These are phyloP conservation scores for Haplosporangium sp. DNA, from an alignment of 371 early-diverging fungal species.

Conservation along the genomic window DNA sequence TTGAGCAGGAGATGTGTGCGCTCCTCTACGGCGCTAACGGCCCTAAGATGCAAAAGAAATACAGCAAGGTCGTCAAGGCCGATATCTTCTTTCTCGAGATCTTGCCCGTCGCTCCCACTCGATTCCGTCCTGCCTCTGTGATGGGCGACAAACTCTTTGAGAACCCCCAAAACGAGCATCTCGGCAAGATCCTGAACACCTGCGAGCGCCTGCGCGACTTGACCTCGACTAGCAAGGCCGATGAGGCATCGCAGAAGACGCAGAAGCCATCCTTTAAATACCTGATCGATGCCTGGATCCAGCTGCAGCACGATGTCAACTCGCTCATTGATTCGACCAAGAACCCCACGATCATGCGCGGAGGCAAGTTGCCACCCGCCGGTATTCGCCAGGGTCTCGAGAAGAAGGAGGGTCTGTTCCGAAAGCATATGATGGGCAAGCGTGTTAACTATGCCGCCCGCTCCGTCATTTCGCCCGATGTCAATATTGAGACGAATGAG, in stretches of 20 bases:
- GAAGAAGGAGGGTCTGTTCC: constrained; percentile 99
- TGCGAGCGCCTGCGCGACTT: constrained; percentile 76
- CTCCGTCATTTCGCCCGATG: constrained; percentile 99
- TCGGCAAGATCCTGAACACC: constrained; percentile 88
- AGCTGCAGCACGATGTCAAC: constrained; percentile 92
- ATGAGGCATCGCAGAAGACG: constrained; percentile 56
- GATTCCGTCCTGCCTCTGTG: constrained; percentile 95
- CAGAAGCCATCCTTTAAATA: constrained; percentile 58
- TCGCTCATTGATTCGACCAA: constrained; percentile 94
- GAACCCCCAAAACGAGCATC: constrained; percentile 92
- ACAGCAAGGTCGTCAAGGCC: constrained; percentile 59
- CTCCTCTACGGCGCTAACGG: constrained; percentile 83
- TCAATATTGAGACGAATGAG: constrained; percentile 98
- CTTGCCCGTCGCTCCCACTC: constrained; percentile 95
- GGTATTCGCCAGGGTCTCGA: constrained; percentile 98
- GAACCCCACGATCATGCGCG: constrained; percentile 65
- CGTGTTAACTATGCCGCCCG: constrained; percentile 99
- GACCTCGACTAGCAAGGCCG: constrained; percentile 59
- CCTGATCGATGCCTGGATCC: constrained; percentile 82
- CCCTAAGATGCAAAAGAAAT: constrained; percentile 59
- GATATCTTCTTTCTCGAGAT: constrained; percentile 97
- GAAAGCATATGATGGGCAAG: constrained; percentile 99
- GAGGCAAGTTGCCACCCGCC: constrained; percentile 73
- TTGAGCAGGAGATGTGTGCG: constrained; percentile 78
- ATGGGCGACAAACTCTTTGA: constrained; percentile 94